Percentiles rank a stretch among this genome's conserved stretches.
These are phyloP conservation scores for Plasmopara muralis DNA, from an alignment of 352 stramenopile species.

Conservation along the genomic window DNA sequence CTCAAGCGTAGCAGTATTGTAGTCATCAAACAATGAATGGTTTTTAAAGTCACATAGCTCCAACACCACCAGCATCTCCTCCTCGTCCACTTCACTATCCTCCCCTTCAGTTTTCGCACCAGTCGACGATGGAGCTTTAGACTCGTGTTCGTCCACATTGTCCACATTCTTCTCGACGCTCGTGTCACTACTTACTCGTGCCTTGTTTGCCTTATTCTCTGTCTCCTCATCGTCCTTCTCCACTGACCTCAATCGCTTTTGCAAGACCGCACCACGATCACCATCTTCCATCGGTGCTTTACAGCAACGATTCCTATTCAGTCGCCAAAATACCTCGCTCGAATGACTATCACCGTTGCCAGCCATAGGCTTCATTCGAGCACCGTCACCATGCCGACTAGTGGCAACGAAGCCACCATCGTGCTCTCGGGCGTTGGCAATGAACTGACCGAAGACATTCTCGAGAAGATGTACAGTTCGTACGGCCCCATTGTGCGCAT, in stretches of 20 bases:
- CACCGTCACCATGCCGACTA: constrained; percentile 4
- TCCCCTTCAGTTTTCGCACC: constrained; percentile 5
- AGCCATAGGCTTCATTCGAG: constrained; percentile 18
- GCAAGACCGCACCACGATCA: background rate
- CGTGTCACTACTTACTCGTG: constrained; percentile 1
- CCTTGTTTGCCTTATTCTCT: constrained; percentile 5
- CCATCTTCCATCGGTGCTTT: background rate
- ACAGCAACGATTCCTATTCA: background rate
- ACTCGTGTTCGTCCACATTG: constrained; percentile 5
- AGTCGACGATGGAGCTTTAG: constrained; percentile 5
- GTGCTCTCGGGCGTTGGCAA: constrained; percentile 44
- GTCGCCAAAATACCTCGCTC: constrained; percentile 3
- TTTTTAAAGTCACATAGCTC: constrained; percentile 80
- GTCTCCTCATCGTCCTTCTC: background rate
- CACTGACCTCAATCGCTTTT: constrained; percentile 8
- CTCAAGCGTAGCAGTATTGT: constrained; percentile 53
- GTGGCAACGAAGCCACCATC: constrained; percentile 26
- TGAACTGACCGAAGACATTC: constrained; percentile 27
- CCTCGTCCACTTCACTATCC: constrained; percentile 54
- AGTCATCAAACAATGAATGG: constrained; percentile 69
- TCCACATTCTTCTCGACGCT: background rate
- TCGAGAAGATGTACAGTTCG: constrained; percentile 52
- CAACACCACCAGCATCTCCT: constrained; percentile 65
- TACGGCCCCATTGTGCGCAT: constrained; percentile 56
- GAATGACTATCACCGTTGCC: constrained; percentile 15